These are phyloP conservation scores for Suillus placidus DNA, from an alignment of 768 basidiomycete genomes.

Conservation along the genomic window DNA sequence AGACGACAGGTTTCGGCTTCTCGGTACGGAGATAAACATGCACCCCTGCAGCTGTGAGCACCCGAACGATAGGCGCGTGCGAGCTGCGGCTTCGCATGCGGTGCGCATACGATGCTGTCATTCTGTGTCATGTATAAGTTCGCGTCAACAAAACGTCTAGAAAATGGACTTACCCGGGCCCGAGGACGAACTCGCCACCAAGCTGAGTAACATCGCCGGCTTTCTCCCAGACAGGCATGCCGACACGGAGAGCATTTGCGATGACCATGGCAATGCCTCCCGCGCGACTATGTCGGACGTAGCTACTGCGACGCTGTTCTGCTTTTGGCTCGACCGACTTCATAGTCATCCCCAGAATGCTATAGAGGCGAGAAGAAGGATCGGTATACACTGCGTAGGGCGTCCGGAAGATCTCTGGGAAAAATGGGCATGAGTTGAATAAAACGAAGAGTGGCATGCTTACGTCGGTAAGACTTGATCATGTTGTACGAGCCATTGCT, in stretches of 20 bases:
- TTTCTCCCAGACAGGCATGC: conserved; percentile 82
- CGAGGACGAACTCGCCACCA: conserved; percentile 87
- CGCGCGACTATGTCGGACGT: conserved; percentile 66
- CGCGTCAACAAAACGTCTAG: conserved; percentile 13
- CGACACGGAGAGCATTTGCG: conserved; percentile 65
- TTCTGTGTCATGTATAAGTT: conserved; percentile 37
- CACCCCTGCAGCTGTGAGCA: conserved; percentile 66
- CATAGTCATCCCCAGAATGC: conserved; percentile 74
- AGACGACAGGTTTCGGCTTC: conserved; percentile 12
- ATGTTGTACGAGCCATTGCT: conserved; percentile 78
- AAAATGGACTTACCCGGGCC: conserved; percentile 58
- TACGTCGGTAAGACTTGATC: conserved; percentile 73
- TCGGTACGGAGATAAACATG: conserved; percentile 26
- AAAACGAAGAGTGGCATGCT: conserved; percentile 25
- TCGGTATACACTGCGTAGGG: conserved; percentile 82
- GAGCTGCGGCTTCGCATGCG: conserved; percentile 79
- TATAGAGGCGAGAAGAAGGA: conserved; percentile 68
- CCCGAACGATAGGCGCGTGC: conserved; percentile 72
- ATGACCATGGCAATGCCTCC: conserved; percentile 77
- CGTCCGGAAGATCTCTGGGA: conserved; percentile 64
- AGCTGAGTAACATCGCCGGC: conserved; percentile 79
- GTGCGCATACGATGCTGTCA: conserved; percentile 75
- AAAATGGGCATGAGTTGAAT: not conserved
- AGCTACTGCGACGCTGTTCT: conserved; percentile 52
- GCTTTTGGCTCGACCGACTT: conserved; percentile 45